Evolutionary conservation across 805 yeast species (phyloP), one percentile per base, ranked within the genome.

Genomic region (Jamesozyma hellenica): DNA sequence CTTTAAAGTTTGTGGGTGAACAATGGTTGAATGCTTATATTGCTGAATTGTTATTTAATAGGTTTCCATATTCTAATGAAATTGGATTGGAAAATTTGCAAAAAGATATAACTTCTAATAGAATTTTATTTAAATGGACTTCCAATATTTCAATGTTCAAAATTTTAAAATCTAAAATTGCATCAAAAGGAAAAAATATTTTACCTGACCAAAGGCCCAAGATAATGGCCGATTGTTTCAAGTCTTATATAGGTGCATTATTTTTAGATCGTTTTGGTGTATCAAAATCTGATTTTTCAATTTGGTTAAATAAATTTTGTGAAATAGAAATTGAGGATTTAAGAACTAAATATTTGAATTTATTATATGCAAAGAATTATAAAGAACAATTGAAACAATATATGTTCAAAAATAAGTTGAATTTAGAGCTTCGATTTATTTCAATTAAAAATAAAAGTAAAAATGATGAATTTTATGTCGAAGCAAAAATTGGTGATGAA

Each of bases 181-280:
- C 21, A 15, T 16, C 26, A 32, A 37, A 3, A 7, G 17, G 7
- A 8, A 15, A 9, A 15, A 13, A 9, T 6, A 10, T n/a, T 17
- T 12, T 17, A n/a, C 7, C 28, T 5, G 12, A n/a, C 2, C 23
- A 28, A 34, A 59, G 63, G 27, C 76, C 79, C 4, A 71, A 68
- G 40, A 70, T 70, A 45, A 84, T 84, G 52, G 64, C 79, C 6
- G 96, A 87, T 64, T 73, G 80, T 1, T 80, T 87, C 52, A 96
- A 88, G 59, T 94, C 96, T 0, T 87, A 86, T 50, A 68, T 88
- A 32, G 96, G 94, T 1, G 96, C 88, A 0, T 59, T 87, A 26
- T 44, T 47, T 2, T 58, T 72, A 14, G 88, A 81, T 29, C 41
- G 46, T 43, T 55, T 67, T 21, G 48, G 55, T 0, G 38, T 46